Base-by-base conservation (phyloP, 2,329 filamentous ascomycete genomes). In the Ambrosiella xylebori region DNA sequence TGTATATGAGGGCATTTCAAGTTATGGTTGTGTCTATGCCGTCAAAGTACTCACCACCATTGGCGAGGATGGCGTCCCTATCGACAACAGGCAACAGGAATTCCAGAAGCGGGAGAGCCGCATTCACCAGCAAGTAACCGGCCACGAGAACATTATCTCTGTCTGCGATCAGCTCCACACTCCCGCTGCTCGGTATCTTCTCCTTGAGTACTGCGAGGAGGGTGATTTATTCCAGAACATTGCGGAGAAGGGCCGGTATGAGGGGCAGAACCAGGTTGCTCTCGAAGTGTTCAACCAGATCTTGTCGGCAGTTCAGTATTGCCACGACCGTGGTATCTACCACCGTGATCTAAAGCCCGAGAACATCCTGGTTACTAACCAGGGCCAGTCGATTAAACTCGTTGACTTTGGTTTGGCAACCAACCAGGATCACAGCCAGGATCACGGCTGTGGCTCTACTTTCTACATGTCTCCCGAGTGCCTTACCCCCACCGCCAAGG, bases 391-490 rank as follows among this genome's bases (percentile, higher is more conserved):
- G 40, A 88, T 95, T 67, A 95, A 97, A 74, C 80, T 98, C 63
- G 93, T 91, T 64, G 93, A 98, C 72, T 98, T 98, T 77, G 93
- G 93, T 68, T 80, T 98, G 58, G 93, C 93, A 61, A 97, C 89
- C 27, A 83, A 82, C 60, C 87, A 91, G 63, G 78, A 82, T 63
- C 77, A 84, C 64, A 95, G 91, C 63, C 86, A 89, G 65, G 93
- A 98, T 70, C 96, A 95, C 71, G 93, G 93, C 66, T 98, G 93
- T 70, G 93, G 93, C 63, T 97, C 93, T 38, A 97, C 91, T 12
- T 97, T 97, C 67, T 98, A 98, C 74, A 98, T 97, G 93, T 95
- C 89, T 68, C 93, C 93, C 80, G 93, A 98, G 80, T 98, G 93
- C 69, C 82, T 84, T 67, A 87, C 88, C 65, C 78, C 84, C 59